Conservation (phyloP, 2,329 filamentous ascomycete genomes). For the Fusarium heterosporum region DNA sequence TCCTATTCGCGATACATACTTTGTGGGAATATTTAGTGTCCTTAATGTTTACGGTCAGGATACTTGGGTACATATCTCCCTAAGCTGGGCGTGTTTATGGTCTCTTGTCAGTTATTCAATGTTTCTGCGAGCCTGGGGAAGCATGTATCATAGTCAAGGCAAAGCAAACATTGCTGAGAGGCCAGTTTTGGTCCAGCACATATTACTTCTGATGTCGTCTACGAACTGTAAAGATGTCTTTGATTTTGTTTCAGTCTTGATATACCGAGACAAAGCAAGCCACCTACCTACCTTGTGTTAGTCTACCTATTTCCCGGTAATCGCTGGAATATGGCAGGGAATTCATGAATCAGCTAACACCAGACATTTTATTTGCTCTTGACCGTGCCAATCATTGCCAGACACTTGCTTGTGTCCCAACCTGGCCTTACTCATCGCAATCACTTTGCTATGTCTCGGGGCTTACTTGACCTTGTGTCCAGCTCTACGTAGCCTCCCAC, state of each 20-base stretch:
- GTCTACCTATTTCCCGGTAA: neutral
- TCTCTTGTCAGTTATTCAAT: constrained; percentile 48
- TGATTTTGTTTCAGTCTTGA: neutral
- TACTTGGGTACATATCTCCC: constrained; percentile 10
- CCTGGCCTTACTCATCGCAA: neutral
- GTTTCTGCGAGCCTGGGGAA: constrained; percentile 45
- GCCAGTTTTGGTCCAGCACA: constrained; percentile 56
- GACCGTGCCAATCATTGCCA: neutral
- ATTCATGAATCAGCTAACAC: neutral
- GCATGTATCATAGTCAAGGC: constrained; percentile 46
- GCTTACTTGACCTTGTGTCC: neutral
- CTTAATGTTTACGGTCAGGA: constrained; percentile 8
- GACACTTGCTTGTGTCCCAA: neutral
- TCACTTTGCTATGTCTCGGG: neutral
- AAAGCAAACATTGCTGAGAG: constrained; percentile 52
- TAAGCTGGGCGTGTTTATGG: constrained; percentile 55
- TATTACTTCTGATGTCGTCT: neutral
- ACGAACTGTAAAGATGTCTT: constrained; percentile 3
- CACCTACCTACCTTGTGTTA: neutral
- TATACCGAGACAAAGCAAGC: constrained; percentile 7
- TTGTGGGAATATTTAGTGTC: constrained; percentile 2
- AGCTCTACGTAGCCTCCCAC: neutral
- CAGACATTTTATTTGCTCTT: neutral
- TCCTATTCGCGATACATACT: constrained; percentile 37
- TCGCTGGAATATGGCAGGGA: neutral